A percentile compares a stretch with the other conserved stretches of the same genome.
phyloP scores from a whole-genome alignment of 768 basidiomycete genomes.

The Melanogaster broomeanus region DNA sequence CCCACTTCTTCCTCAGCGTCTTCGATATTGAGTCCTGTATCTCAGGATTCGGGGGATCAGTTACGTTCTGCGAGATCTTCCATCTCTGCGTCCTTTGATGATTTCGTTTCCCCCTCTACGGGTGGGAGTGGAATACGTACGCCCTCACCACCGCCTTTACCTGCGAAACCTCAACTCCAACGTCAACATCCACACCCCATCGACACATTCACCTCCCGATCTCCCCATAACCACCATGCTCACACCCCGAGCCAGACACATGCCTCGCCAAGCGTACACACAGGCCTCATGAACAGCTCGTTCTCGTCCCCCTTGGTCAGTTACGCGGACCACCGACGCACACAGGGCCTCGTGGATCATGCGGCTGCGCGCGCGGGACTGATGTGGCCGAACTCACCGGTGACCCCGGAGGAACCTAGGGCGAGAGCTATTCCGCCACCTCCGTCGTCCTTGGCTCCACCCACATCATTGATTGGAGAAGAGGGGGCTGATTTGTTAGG shows the following conservation, averaged over 20 bases:
- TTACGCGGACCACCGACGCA: conserved; percentile 54
- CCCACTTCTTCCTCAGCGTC: conserved; percentile 27
- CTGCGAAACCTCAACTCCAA: conserved; percentile 31
- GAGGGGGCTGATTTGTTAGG: conserved; percentile 21
- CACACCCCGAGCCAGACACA: conserved; percentile 20
- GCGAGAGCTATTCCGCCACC: conserved; percentile 30
- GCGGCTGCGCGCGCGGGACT: conserved; percentile 50
- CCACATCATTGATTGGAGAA: neutral
- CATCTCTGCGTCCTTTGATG: conserved; percentile 38
- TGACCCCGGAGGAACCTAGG: conserved; percentile 18
- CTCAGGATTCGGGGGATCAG: conserved; percentile 21
- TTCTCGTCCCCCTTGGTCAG: conserved; percentile 26
- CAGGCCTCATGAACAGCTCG: conserved; percentile 13
- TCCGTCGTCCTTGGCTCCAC: conserved; percentile 10
- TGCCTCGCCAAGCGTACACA: conserved; percentile 11
- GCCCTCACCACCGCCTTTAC: conserved; percentile 49
- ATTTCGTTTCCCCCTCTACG: conserved; percentile 41
- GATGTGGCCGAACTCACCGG: conserved; percentile 38
- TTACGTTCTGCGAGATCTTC: conserved; percentile 21
- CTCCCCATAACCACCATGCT: conserved; percentile 11
- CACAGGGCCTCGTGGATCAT: conserved; percentile 55
- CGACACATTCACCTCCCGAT: conserved; percentile 14
- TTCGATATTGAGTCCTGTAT: conserved; percentile 22
- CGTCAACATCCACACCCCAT: conserved; percentile 5
- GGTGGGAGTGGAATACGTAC: conserved; percentile 31